Evolutionary conservation across 441 rosid species (phyloP).

Genomic region (Euphorbia celastroides): DNA sequence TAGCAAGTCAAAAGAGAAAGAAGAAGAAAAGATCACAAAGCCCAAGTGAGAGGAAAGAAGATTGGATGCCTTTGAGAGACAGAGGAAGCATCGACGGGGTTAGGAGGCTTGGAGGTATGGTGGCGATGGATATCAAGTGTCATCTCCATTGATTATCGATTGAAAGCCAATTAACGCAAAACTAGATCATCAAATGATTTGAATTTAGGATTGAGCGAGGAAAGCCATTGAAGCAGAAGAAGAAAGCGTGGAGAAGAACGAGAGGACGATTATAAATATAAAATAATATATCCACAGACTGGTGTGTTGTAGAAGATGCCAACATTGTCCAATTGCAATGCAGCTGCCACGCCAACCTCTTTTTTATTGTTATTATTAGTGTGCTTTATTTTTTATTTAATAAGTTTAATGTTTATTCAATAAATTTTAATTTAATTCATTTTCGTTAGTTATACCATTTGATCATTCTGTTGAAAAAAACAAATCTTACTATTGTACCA

Average conservation of each 20-base stretch:
- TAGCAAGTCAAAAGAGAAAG: slow-evolving; percentile 2
- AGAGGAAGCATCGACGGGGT: slow-evolving; percentile 39
- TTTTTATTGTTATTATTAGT: too few species aligned
- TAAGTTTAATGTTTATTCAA: background rate
- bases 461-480: too few species aligned
- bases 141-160: slow-evolving; percentile 39
- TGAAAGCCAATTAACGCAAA: too few species aligned
- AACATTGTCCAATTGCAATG: background rate
- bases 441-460: too few species aligned
- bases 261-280: background rate
- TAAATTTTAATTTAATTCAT: too few species aligned
- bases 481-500: too few species aligned
- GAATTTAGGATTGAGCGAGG: background rate
- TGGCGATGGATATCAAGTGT: slow-evolving; percentile 37
- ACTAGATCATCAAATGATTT: too few species aligned
- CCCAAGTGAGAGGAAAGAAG: background rate
- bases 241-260: background rate
- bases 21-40: background rate
- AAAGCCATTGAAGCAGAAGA: background rate
- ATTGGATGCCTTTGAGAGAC: slow-evolving; percentile 41
- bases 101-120: slow-evolving; percentile 32
- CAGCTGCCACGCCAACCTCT: background rate
- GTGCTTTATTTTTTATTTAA: background rate
- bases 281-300: background rate
- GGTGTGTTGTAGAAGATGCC: background rate